These are phyloP conservation scores for Apophysomyces elegans DNA, from an alignment of 371 early-diverging fungal genomes.

Conservation along the genomic window DNA sequence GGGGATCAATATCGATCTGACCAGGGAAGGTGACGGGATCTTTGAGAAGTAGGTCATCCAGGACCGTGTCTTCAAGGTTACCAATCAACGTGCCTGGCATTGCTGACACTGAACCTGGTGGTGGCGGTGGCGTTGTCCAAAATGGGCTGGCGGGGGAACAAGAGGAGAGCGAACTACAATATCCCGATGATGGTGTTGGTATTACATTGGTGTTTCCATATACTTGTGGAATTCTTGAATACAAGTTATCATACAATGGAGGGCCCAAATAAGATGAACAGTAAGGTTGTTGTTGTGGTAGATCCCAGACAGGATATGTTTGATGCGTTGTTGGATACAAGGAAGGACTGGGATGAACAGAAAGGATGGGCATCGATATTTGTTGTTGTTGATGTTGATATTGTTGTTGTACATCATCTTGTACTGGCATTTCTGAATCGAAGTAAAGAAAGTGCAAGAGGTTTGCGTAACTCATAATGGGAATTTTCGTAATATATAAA, in stretches of 20 bases:
- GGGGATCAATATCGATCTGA: neutral
- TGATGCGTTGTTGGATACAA: neutral
- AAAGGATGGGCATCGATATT: neutral
- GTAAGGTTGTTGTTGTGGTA: neutral
- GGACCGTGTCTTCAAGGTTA: neutral
- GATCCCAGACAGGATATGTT: neutral
- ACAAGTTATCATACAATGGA: neutral
- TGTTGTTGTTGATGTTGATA: too few species aligned
- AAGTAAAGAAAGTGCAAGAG: conserved; percentile 4
- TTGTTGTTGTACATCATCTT: neutral
- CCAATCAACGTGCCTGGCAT: neutral
- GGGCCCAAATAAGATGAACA: neutral
- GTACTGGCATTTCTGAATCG: neutral
- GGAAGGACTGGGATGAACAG: neutral
- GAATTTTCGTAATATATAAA: too few species aligned
- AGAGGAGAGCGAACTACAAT: neutral
- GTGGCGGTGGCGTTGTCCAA: conserved; percentile 7
- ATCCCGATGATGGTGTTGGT: neutral
- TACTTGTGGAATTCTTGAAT: neutral
- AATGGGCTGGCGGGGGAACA: conserved; percentile 7
- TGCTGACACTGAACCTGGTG: neutral
- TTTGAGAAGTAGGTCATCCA: neutral
- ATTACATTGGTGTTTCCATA: conserved; percentile 1
- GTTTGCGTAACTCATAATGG: neutral
- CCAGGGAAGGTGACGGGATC: neutral